Evolutionary conservation across 176 grass and related monocot genomes (phyloP), one percentile per base, ranked within the genome.

Genomic region (Ampelocalamus luodianensis): DNA sequence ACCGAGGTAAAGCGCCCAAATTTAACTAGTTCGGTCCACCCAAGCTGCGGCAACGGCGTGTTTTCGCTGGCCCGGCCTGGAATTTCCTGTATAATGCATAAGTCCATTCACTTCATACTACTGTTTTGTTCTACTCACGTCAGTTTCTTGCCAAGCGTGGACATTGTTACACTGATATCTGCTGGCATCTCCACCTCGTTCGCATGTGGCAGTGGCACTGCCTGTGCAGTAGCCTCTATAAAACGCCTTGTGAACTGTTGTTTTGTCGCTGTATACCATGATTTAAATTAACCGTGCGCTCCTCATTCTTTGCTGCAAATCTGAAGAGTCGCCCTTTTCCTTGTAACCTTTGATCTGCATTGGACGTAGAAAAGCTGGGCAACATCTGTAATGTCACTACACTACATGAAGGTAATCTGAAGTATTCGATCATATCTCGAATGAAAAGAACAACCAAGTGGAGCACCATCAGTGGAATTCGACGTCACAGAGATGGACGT

Each of bases 381-480:
- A 20, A 51, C 13, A 8, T 8, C 43, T 48, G n/a, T 4, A 27
- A 72, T 45, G 9, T 10, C 43, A 49, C 12, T 27, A 0, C 23
- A 16, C 42, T 14, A 11, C 4, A 18, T 39, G 1, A 63, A 45
- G 5, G 3, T 16, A 70, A 39, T 53, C 43, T 1, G 60, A 55
- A 80, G 36, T 26, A 83, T 6, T 5, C 29, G 61, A 55, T 64
- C 39, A 36, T 62, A 12, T 13, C 4, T 15, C 1, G 38, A 45
- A 59, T 2, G 36, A 10, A 5, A 53, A n/a, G 16, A 74, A 38
- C 58, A 85, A 46, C 24, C 49, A 46, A 77, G 16, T 34, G 76
- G 88, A 76, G 82, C 82, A 53, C 74, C 53, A 14, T 68, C 60
- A 74, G 75, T 63, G 81, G 85, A 91, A 80, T 84, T 87, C 88